Evolutionary conservation across 1,284 basidiomycete species (phyloP).

Genomic region (Meripilus lineatus): DNA sequence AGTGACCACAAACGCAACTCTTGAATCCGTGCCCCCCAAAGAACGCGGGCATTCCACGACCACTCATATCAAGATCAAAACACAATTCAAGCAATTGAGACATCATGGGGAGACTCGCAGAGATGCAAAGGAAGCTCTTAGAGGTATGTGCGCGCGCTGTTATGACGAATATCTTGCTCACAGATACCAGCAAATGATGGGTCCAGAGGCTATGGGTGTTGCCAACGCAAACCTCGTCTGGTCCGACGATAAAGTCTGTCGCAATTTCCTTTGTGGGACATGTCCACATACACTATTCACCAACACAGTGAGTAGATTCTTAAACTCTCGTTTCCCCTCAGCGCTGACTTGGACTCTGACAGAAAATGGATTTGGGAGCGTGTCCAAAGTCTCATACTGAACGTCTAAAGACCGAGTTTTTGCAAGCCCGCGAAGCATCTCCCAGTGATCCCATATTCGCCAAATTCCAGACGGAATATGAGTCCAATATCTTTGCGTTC

Average conservation of each 20-base stretch:
- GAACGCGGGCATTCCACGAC: too few species aligned
- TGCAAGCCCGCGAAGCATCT: constrained; percentile 71
- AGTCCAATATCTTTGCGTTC: constrained; percentile 91
- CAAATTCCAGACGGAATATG: constrained; percentile 90
- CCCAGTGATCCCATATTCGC: constrained; percentile 77
- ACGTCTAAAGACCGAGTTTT: constrained; percentile 88
- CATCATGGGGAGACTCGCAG: constrained; percentile 78
- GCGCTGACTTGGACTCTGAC: constrained; percentile 8
- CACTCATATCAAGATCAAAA: too few species aligned
- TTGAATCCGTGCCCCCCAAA: too few species aligned
- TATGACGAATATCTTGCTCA: neutral
- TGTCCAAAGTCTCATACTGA: constrained; percentile 98
- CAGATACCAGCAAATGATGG: constrained; percentile 90
- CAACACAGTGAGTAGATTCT: constrained; percentile 79
- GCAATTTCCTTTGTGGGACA: constrained; percentile 96
- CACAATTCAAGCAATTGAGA: too few species aligned
- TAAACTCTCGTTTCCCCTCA: constrained; percentile 1
- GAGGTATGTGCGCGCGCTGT: constrained; percentile 49
- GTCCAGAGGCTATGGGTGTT: constrained; percentile 96
- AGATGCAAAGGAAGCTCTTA: constrained; percentile 91
- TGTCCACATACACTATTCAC: constrained; percentile 98
- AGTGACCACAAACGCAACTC: too few species aligned
- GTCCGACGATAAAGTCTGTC: constrained; percentile 98
- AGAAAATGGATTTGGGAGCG: constrained; percentile 99
- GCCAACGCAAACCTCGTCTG: constrained; percentile 90